phyloP scores from a whole-genome alignment of 2,329 filamentous ascomycete genomes.

The Alternaria rosae region DNA sequence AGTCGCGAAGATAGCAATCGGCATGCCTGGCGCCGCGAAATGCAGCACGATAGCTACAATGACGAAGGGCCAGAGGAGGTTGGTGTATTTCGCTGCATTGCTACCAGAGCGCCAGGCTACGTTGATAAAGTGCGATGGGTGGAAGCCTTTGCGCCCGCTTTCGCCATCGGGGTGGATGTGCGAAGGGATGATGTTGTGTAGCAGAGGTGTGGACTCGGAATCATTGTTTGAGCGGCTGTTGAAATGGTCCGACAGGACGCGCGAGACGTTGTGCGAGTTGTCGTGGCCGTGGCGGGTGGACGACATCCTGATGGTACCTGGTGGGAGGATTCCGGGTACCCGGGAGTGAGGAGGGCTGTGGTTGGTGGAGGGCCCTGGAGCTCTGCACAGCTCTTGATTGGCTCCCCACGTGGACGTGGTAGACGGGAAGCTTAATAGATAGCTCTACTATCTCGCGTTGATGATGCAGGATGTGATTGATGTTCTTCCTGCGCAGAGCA shows the following conservation, averaged over 20 bases:
- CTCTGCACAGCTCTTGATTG: not conserved
- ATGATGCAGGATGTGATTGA: not conserved
- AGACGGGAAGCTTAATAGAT: not conserved
- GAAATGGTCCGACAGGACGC: slow-evolving; percentile 21
- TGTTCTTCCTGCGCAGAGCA: not conserved
- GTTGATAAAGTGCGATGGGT: slow-evolving; percentile 67
- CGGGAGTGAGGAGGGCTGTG: not conserved
- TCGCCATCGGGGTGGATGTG: slow-evolving; percentile 64
- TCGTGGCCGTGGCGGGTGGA: slow-evolving; percentile 15
- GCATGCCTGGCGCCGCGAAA: slow-evolving; percentile 60
- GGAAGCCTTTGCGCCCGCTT: slow-evolving; percentile 70
- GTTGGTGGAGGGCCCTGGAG: not conserved
- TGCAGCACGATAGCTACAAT: slow-evolving; percentile 71
- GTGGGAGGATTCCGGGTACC: not conserved
- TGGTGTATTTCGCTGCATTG: slow-evolving; percentile 69
- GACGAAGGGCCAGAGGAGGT: slow-evolving; percentile 78
- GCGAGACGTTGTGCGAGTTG: slow-evolving; percentile 18
- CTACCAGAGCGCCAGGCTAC: slow-evolving; percentile 72
- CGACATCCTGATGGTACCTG: slow-evolving; percentile 1
- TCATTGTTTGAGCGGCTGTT: slow-evolving; percentile 13
- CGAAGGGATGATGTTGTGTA: slow-evolving; percentile 37
- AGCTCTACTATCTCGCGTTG: not conserved
- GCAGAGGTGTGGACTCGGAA: slow-evolving; percentile 41
- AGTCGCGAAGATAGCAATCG: slow-evolving; percentile 70
- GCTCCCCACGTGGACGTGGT: not conserved